These are phyloP conservation scores for Afroboletus lepidellus DNA, from an alignment of 1,284 basidiomycete genomes.

Conservation along the genomic window DNA sequence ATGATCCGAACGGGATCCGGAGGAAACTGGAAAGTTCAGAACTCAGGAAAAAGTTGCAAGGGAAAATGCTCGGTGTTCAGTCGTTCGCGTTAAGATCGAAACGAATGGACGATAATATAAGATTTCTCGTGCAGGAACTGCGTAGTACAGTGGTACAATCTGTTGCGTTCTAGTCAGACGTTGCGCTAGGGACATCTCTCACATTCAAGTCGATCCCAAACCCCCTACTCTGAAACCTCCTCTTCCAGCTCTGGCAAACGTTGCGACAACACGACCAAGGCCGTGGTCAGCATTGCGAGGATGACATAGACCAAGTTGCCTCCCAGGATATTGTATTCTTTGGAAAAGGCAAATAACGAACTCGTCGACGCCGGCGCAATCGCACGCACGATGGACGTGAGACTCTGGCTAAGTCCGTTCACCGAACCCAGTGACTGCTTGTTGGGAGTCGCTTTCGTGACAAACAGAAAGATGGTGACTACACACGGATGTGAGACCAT, in stretches of 20 bases:
- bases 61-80: too few species aligned
- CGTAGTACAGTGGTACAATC: too few species aligned
- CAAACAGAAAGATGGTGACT: slow-evolving; percentile 36
- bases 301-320: slow-evolving; percentile 38
- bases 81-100: too few species aligned
- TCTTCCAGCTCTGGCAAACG: slow-evolving; percentile 11
- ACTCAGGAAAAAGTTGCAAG: too few species aligned
- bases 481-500: background rate
- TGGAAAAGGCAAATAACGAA: slow-evolving; percentile 1
- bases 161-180: too few species aligned
- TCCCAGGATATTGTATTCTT: slow-evolving; percentile 28
- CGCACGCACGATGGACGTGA: slow-evolving; percentile 46
- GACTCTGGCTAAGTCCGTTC: slow-evolving; percentile 52
- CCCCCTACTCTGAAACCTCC: background rate
- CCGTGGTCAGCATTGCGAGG: slow-evolving; percentile 22
- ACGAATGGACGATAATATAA: too few species aligned
- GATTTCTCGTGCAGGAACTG: too few species aligned
- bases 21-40: too few species aligned
- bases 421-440: slow-evolving; percentile 43
- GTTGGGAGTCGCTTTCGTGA: slow-evolving; percentile 34
- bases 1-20: too few species aligned
- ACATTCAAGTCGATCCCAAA: background rate
- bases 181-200: too few species aligned
- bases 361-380: slow-evolving; percentile 32
- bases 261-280: slow-evolving; percentile 21